Percentiles rank a stretch among this genome's conserved stretches.
These are phyloP conservation scores for Leptoxyphium fumago DNA, from an alignment of 2,329 filamentous ascomycete genomes.

Conservation along the genomic window DNA sequence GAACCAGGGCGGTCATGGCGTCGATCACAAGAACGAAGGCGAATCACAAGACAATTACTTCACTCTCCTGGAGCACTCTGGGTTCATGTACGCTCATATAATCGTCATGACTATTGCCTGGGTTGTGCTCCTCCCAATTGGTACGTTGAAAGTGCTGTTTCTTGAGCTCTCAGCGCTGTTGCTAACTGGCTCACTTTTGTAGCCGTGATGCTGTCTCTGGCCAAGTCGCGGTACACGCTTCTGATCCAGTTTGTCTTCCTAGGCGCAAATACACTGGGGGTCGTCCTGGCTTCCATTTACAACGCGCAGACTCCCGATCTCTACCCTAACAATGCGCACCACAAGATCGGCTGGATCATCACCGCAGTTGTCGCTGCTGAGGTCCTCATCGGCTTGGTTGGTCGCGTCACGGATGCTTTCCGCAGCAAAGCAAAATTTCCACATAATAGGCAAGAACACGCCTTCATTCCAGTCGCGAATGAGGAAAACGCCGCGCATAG, in stretches of 20 bases:
- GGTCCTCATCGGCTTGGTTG: conserved; percentile 41
- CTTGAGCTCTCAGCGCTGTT: neutral
- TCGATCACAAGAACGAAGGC: too few relatives aligned
- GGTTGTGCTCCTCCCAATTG: neutral
- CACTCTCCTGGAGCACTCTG: neutral
- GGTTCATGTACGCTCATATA: neutral
- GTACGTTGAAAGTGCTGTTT: neutral
- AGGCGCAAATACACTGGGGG: neutral
- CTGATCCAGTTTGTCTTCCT: neutral
- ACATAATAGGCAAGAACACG: neutral
- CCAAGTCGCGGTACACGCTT: neutral
- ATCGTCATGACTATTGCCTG: neutral
- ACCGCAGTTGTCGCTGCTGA: conserved; percentile 47
- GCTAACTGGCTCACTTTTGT: neutral
- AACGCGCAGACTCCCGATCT: conserved; percentile 66
- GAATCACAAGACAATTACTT: neutral
- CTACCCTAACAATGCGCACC: conserved; percentile 70
- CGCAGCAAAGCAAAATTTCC: neutral
- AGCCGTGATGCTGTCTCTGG: neutral
- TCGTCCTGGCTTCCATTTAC: conserved; percentile 31
- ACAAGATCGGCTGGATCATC: conserved; percentile 70
- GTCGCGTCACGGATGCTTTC: conserved; percentile 11
- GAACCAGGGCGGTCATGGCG: too few relatives aligned
- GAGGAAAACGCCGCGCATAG: conserved; percentile 16
- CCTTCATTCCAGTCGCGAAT: conserved; percentile 19